Conservation (phyloP, 805 yeast species). For the Yueomyces sinensis region DNA sequence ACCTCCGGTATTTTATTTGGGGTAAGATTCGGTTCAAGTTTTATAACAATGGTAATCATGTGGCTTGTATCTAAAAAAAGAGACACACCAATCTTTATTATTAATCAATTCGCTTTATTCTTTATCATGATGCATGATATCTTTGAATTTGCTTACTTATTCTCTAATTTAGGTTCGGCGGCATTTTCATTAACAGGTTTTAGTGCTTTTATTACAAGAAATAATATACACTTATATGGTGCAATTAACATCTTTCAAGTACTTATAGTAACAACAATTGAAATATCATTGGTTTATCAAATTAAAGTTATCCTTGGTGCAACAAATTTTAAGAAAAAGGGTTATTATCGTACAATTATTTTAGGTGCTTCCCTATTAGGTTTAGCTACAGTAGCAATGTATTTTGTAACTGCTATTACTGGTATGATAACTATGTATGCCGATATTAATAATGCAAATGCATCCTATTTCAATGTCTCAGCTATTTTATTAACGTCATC, state of each 20-base stretch:
- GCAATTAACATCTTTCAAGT: constrained; percentile 51
- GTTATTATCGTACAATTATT: neutral
- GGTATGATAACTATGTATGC: constrained; percentile 27
- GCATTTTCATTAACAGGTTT: constrained; percentile 36
- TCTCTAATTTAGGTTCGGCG: constrained; percentile 38
- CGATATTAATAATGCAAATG: constrained; percentile 10
- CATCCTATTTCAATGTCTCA: constrained; percentile 39
- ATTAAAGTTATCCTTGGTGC: constrained; percentile 53
- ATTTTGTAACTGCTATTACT: constrained; percentile 38
- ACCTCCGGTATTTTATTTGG: constrained; percentile 39
- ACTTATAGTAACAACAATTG: constrained; percentile 46
- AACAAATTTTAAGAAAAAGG: constrained; percentile 30
- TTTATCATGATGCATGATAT: constrained; percentile 47
- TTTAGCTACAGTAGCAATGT: constrained; percentile 42
- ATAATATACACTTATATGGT: constrained; percentile 36
- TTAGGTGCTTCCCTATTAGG: constrained; percentile 37
- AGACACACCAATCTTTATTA: constrained; percentile 56
- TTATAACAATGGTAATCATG: constrained; percentile 32
- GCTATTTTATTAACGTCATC: constrained; percentile 57
- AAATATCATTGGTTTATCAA: constrained; percentile 59
- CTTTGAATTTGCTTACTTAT: constrained; percentile 40
- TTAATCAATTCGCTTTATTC: constrained; percentile 51
- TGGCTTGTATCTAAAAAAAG: constrained; percentile 38
- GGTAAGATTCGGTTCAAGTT: constrained; percentile 43
- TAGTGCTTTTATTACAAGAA: constrained; percentile 25